phyloP scores from a whole-genome alignment of 176 grass and related monocot genomes.

The Avena eriantha region DNA sequence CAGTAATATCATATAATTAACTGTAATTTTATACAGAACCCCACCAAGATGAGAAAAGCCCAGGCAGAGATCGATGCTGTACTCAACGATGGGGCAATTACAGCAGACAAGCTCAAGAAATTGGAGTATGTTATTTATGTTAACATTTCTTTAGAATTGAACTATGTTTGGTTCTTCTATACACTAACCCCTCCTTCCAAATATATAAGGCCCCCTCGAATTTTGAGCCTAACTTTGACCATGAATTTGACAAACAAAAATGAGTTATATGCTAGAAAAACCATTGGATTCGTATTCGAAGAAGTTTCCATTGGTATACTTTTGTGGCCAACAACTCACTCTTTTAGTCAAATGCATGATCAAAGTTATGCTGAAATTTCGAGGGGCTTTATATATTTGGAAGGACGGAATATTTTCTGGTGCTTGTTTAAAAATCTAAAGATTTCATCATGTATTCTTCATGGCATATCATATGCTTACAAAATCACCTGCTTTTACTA shows the following conservation, averaged over 20 bases:
- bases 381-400: neutral
- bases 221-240: neutral
- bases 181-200: neutral
- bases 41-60: conserved; percentile 93
- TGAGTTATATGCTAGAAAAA: neutral
- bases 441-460: neutral
- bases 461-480: conserved; percentile 9
- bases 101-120: conserved; percentile 67
- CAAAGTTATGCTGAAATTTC: neutral
- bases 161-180: conserved; percentile 19
- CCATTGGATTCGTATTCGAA: neutral
- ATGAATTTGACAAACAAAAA: neutral
- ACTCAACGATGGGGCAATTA: conserved; percentile 59
- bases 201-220: neutral
- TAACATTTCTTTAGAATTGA: conserved; percentile 38
- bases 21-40: conserved; percentile 60
- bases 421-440: neutral
- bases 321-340: neutral
- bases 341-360: neutral
- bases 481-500: neutral
- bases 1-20: conserved; percentile 1
- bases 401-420: neutral
- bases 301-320: neutral
- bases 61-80: conserved; percentile 90
- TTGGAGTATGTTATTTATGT: conserved; percentile 68